Conservation (phyloP, 148 eudicot genomes). For the Vaccinium corymbosum region DNA sequence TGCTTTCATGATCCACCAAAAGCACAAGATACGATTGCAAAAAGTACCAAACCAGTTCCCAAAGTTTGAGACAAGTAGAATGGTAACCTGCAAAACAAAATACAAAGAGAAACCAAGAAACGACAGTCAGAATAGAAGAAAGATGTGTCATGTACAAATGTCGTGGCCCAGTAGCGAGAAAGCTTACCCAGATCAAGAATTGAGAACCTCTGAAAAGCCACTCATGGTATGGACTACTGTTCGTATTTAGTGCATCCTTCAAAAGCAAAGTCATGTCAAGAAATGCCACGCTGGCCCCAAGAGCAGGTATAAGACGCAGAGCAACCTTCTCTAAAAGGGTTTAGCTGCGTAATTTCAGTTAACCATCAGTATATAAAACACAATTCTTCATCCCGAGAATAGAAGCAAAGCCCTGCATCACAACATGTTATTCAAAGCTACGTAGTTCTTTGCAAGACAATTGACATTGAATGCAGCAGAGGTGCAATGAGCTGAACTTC, state of each 20-base stretch:
- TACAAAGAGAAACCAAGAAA: slow-evolving; percentile 6
- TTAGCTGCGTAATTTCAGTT: slow-evolving; percentile 25
- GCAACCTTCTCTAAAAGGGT: slow-evolving; percentile 37
- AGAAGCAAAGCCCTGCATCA: not conserved
- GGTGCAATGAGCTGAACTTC: not conserved
- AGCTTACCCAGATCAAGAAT: slow-evolving; percentile 57
- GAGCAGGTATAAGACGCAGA: slow-evolving; percentile 33
- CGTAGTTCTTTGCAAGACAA: not conserved
- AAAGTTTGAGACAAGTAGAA: slow-evolving; percentile 38
- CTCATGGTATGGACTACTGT: slow-evolving; percentile 31
- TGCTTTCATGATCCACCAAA: slow-evolving; percentile 65
- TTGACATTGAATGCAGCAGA: not conserved
- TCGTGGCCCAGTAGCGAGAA: not conserved
- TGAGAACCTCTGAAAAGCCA: slow-evolving; percentile 52
- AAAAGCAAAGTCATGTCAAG: slow-evolving; percentile 35
- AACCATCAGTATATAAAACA: not conserved
- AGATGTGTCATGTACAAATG: not conserved
- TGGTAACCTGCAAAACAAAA: slow-evolving; percentile 29
- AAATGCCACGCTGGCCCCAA: slow-evolving; percentile 44
- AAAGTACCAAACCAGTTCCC: slow-evolving; percentile 40
- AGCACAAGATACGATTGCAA: slow-evolving; percentile 40
- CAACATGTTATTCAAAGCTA: not conserved
- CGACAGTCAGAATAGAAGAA: not conserved
- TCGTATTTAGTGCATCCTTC: slow-evolving; percentile 24
- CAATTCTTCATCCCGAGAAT: not conserved